Base-by-base conservation (phyloP, 2,329 filamentous ascomycete genomes). In the Fusarium sp. region DNA sequence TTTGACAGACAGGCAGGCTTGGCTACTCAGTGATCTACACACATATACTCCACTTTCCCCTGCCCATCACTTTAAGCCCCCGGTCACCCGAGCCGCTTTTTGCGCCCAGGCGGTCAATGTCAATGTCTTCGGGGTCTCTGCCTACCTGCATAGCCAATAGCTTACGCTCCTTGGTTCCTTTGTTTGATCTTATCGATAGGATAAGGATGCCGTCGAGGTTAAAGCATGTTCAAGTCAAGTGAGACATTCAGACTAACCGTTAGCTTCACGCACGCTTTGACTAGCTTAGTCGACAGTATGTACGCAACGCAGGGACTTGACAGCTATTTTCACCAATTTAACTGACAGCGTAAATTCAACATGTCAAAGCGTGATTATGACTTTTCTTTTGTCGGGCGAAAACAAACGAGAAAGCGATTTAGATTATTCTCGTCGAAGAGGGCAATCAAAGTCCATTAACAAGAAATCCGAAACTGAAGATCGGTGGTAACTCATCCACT, bases 31-130 rank as follows among this genome's bases (percentile, higher is more conserved):
- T 51, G 45, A 51, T 51, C 34, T 11, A 9, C 50, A 37, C n/a
- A 30, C 30, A 30, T 15, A 4, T 10, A n/a, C 31, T 44, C 53
- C 46, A 54, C 54, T 18, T 30, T n/a, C 31, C 53, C 62, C 60
- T 65, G 60, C 8, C 2, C 38, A 56, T 57, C 42, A 56, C 18
- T 30, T 20, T 11, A 41, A 20, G n/a, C 16, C 30, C 11, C 34
- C 13, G 18, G 47, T 40, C 47, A 23, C 10, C 26, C 47, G 47
- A 53, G 4, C 45, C 28, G 31, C 38, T n/a, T 46, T 65, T 30
- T 65, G 46, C 62, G 46, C 40, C 61, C 61, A 36, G 61, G 62
- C 37, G 16, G 11, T 51, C 23, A 51, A 40, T 28, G 18, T 11
- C n/a, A 23, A 15, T 20, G 8, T 3, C 12, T 7, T 8, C 2